Evolutionary conservation across 2,329 filamentous ascomycete species (phyloP).

Genomic region (Cladophialophora bantiana): DNA sequence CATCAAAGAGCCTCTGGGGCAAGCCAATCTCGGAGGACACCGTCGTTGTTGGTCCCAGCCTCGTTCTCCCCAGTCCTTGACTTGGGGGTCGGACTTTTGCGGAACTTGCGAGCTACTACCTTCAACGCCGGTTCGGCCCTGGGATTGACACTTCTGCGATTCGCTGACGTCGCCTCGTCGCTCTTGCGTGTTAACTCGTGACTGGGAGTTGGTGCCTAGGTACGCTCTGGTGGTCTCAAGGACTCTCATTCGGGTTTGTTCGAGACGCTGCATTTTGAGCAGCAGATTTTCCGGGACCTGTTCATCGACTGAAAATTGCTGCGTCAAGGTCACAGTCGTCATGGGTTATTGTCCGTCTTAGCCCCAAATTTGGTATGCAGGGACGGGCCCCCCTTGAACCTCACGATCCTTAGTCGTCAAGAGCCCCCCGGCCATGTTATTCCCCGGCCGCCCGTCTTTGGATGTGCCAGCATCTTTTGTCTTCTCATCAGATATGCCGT

Average conservation of each 20-base stretch:
- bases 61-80: too few species aligned
- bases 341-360: not conserved
- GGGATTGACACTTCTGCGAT: not conserved
- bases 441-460: not conserved
- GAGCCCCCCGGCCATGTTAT: not conserved
- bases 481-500: not conserved
- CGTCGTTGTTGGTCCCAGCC: too few species aligned
- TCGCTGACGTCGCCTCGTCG: not conserved
- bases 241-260: constrained; percentile 4
- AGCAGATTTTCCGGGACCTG: not conserved
- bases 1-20: too few species aligned
- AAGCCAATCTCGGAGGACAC: too few species aligned
- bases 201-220: not conserved
- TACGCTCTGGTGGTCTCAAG: constrained; percentile 11
- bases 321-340: not conserved
- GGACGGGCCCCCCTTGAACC: not conserved
- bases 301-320: constrained; percentile 1
- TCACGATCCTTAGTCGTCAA: not conserved
- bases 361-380: not conserved
- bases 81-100: too few species aligned
- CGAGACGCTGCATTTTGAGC: not conserved
- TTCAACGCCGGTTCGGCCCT: not conserved
- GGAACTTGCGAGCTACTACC: too few species aligned
- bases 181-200: not conserved
- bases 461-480: not conserved